phyloP scores from a whole-genome alignment of 202 grass and related monocot species.

The Brachypodium distachyon region DNA sequence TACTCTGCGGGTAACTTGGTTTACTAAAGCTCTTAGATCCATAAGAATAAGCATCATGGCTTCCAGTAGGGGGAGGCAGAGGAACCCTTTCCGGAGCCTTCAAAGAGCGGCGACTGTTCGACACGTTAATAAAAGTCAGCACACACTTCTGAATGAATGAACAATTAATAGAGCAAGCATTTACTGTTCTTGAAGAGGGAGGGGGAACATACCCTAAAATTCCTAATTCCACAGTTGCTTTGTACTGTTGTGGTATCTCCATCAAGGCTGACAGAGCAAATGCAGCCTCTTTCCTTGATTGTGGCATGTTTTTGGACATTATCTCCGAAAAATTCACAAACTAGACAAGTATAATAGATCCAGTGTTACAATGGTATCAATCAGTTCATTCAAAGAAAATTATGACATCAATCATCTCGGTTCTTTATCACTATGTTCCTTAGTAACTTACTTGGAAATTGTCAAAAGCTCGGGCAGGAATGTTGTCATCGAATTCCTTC shows the following conservation, averaged over 20 bases:
- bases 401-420: conserved; percentile 6
- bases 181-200: not conserved
- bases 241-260: conserved; percentile 96
- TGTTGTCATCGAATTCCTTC: conserved; percentile 99
- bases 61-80: conserved; percentile 67
- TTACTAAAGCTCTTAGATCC: conserved; percentile 53
- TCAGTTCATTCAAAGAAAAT: not conserved
- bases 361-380: not conserved
- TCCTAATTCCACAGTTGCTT: conserved; percentile 86
- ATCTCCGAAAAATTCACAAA: conserved; percentile 98
- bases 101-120: conserved; percentile 40
- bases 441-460: conserved; percentile 76
- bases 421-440: not conserved
- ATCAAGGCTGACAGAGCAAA: conserved; percentile 88
- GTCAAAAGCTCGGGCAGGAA: conserved; percentile 86
- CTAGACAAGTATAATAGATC: conserved; percentile 36
- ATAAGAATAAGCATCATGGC: conserved; percentile 24
- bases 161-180: not conserved
- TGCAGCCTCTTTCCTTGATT: conserved; percentile 67
- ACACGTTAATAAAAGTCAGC: conserved; percentile 6
- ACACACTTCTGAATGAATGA: not conserved
- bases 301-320: conserved; percentile 82
- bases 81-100: conserved; percentile 53
- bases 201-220: conserved; percentile 71
- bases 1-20: conserved; percentile 30